Base-by-base conservation (phyloP, 1,284 basidiomycete species). In the Anthracocystis walkeri region DNA sequence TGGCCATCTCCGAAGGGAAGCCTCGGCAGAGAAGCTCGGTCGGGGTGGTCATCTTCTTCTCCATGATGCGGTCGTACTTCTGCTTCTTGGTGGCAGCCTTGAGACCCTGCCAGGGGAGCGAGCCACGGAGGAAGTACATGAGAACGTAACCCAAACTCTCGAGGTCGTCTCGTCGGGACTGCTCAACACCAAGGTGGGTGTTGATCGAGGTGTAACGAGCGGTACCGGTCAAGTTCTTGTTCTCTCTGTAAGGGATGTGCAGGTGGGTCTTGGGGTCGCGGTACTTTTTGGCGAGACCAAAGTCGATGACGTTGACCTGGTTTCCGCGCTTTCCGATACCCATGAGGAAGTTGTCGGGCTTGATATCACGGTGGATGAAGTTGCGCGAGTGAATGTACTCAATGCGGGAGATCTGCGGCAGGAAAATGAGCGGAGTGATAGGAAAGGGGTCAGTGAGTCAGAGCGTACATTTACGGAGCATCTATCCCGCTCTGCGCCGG, bases 321-420 rank as follows among this genome's bases (percentile, higher is more conserved):
- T 97, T 99, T 77, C 95, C 96, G 76, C 96, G 94, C 89, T 97
- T 99, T 79, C 96, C 97, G 75, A 99, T 98, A 46, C 97, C 97
- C 95, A 99, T 98, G 83, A 99, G 88, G 89, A 99, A 98, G 88
- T 99, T 99, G 89, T 99, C 96, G 53, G 97, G 97, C 87, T 99
- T 99, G 90, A 99, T 85, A 85, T 99, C 97, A 78, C 96, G 94
- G 87, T 99, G 97, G 78, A 99, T 98, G 87, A 99, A 99, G 89
- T 99, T 99, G 85, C 95, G 93, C 21, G 95, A 98, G 88, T 99
- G 97, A 79, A 98, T 94, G 88, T 98, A 98, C 87, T 99, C 96
- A 85, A 99, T 94, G 75, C 96, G 94, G 51, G 96, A 98, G 85
- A 99, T 95, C 94, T 97, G 81, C 35, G 33, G 57, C 12, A 46